Conservation (phyloP, 2,329 filamentous ascomycete species). For the Fusarium caatingaense region DNA sequence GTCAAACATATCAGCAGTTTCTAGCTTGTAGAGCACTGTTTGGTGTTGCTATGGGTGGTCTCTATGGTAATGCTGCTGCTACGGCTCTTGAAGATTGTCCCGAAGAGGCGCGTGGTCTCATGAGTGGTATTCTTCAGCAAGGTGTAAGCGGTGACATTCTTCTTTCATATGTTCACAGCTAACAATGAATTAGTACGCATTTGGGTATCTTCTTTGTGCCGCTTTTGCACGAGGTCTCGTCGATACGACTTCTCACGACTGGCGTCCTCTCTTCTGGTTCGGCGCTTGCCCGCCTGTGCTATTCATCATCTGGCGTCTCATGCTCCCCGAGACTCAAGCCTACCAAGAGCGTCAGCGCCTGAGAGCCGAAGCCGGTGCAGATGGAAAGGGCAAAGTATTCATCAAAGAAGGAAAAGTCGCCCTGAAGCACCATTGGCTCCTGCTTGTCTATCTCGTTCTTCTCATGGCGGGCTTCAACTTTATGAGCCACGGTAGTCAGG, state of each 20-base stretch:
- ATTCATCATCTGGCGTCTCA: slow-evolving; percentile 82
- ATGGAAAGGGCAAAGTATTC: slow-evolving; percentile 65
- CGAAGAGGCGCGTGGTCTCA: slow-evolving; percentile 74
- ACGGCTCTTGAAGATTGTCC: slow-evolving; percentile 83
- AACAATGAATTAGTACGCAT: slow-evolving; percentile 60
- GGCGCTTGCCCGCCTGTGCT: slow-evolving; percentile 82
- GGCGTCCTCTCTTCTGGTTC: slow-evolving; percentile 92
- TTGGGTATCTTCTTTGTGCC: slow-evolving; percentile 71
- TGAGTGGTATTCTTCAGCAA: slow-evolving; percentile 81
- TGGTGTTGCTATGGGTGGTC: slow-evolving; percentile 83
- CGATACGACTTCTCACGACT: slow-evolving; percentile 80
- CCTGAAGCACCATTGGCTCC: slow-evolving; percentile 80
- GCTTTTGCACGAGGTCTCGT: slow-evolving; percentile 75
- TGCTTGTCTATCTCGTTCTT: slow-evolving; percentile 83
- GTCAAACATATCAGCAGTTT: slow-evolving; percentile 75
- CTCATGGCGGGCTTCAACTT: slow-evolving; percentile 95
- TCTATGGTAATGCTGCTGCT: slow-evolving; percentile 82
- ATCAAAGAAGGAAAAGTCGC: slow-evolving; percentile 82
- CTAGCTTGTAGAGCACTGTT: slow-evolving; percentile 80
- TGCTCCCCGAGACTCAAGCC: slow-evolving; percentile 81
- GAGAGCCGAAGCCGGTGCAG: slow-evolving; percentile 58
- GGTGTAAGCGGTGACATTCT: slow-evolving; percentile 56
- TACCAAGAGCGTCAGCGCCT: slow-evolving; percentile 75
- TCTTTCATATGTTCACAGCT: not conserved
- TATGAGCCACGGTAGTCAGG: slow-evolving; percentile 82